These are phyloP conservation scores for Triadica sebifera DNA, from an alignment of 345 rosid species.

Conservation along the genomic window DNA sequence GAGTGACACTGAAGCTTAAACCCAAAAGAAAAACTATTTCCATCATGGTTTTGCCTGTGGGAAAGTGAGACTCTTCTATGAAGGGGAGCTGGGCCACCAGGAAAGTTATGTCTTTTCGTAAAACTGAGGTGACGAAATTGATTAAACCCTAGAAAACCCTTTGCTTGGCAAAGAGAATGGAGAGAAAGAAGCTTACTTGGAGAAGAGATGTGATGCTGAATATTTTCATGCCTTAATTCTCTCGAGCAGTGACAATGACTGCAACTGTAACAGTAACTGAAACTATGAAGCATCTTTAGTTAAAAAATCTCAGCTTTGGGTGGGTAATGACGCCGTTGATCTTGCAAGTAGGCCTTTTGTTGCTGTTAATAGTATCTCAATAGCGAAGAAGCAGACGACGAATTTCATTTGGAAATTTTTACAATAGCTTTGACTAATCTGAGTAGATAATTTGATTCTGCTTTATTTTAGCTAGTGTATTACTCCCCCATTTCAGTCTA, in stretches of 20 bases:
- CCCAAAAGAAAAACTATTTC: slow-evolving; percentile 34
- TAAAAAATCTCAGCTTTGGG: background rate
- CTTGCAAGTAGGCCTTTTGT: background rate
- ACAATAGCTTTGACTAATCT: no score
- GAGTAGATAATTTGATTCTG: no score
- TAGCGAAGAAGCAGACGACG: no score
- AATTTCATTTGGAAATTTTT: no score
- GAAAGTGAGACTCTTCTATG: slow-evolving; percentile 8
- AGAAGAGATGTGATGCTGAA: slow-evolving; percentile 21
- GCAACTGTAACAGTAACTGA: slow-evolving; percentile 15
- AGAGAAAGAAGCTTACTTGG: slow-evolving; percentile 39
- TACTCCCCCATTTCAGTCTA: no score
- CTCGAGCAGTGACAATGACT: slow-evolving; percentile 23
- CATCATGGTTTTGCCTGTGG: slow-evolving; percentile 25
- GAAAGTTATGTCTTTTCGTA: background rate
- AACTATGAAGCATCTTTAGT: slow-evolving; percentile 28
- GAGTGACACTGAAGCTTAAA: slow-evolving; percentile 53
- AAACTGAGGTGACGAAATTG: slow-evolving; percentile 12
- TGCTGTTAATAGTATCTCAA: background rate
- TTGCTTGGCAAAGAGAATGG: slow-evolving; percentile 28
- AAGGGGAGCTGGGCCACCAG: background rate
- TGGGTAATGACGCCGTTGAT: background rate
- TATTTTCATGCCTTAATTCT: slow-evolving; percentile 37
- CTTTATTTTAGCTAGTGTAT: no score
- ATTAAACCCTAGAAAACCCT: slow-evolving; percentile 33